phyloP scores from a whole-genome alignment of 2,329 filamentous ascomycete genomes.

The Aspergillus floridensis region DNA sequence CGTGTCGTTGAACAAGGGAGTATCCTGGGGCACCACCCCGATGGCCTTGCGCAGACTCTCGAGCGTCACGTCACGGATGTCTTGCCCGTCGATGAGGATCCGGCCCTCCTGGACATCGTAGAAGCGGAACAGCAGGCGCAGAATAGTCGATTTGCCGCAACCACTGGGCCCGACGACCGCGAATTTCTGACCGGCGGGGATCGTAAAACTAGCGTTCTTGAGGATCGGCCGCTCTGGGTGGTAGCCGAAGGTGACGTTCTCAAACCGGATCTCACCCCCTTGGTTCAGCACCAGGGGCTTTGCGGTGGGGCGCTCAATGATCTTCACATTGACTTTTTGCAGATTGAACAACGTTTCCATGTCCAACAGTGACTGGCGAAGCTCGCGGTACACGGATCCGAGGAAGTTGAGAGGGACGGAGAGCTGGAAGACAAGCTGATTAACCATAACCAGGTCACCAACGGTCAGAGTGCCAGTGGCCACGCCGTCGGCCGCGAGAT shows the following conservation, averaged over 20 bases:
- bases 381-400: slow-evolving; percentile 94
- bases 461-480: slow-evolving; percentile 78
- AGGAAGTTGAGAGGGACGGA: slow-evolving; percentile 96
- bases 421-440: slow-evolving; percentile 96
- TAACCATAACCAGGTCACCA: slow-evolving; percentile 96
- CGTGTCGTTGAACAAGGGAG: slow-evolving; percentile 93
- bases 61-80: slow-evolving; percentile 77
- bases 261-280: slow-evolving; percentile 88
- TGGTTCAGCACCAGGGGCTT: slow-evolving; percentile 67
- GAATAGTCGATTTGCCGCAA: slow-evolving; percentile 91
- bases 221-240: slow-evolving; percentile 82
- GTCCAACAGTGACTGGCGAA: slow-evolving; percentile 89
- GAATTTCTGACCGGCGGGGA: slow-evolving; percentile 93
- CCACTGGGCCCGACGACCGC: slow-evolving; percentile 93
- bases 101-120: slow-evolving; percentile 85
- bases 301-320: slow-evolving; percentile 74
- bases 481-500: slow-evolving; percentile 86
- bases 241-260: slow-evolving; percentile 94
- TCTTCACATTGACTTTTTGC: slow-evolving; percentile 89
- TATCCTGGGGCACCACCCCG: slow-evolving; percentile 95
- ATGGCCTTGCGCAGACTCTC: slow-evolving; percentile 82
- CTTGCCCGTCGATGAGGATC: slow-evolving; percentile 89
- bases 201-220: slow-evolving; percentile 77
- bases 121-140: slow-evolving; percentile 87
- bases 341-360: slow-evolving; percentile 99